Evolutionary conservation across 1,139 yeast genomes (phyloP), one percentile per base, ranked within the genome.

Genomic region (Suhomyces bribrorum): DNA sequence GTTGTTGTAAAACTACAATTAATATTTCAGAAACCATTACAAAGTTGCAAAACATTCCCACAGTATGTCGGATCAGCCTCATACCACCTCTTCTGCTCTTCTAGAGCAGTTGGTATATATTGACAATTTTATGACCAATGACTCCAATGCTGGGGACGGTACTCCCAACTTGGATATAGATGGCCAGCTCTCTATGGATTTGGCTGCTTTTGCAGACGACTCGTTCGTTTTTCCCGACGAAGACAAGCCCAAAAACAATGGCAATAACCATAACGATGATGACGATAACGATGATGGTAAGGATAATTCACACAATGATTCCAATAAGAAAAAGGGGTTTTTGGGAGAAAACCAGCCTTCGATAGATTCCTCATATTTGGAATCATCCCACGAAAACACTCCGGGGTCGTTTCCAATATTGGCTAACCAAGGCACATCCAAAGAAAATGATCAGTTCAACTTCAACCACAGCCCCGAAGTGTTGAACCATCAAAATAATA

Each of bases 171-270:
- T 71, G 43, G 79, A 73, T 42, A 73, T 79, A 27, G 89, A 83
- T 52, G 86, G 83, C 40, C 83, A 83, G 48, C 62, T 83, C 20
- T 79, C 85, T 20, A 78, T 83, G 25, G 92, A 84, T 56, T 67
- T 84, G 48, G 85, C 88, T 13, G 89, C 88, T 1, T 84, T 84
- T 69, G 90, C 89, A 1, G 89, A 84, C 52, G 89, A 83, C 46
- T 74, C 84, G 7, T 84, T 84, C 49, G 75, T 84, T 3, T 84
- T 84, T 54, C 88, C 89, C 0, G 92, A 84, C 54, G 90, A 84
- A 54, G 89, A 83, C 29, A 83, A 83, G 55, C 82, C 83, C 3
- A 59, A 61, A 27, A 5, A 8, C 11, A 20, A 20, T 20, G 23
- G 23, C 23, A 20, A n/a, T 17, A 35, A 30, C n/a, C 53, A 57